Evolutionary conservation across 371 early-diverging fungal genomes (phyloP), one percentile per base, ranked within the genome.

Genomic region (Mortierella sp.): DNA sequence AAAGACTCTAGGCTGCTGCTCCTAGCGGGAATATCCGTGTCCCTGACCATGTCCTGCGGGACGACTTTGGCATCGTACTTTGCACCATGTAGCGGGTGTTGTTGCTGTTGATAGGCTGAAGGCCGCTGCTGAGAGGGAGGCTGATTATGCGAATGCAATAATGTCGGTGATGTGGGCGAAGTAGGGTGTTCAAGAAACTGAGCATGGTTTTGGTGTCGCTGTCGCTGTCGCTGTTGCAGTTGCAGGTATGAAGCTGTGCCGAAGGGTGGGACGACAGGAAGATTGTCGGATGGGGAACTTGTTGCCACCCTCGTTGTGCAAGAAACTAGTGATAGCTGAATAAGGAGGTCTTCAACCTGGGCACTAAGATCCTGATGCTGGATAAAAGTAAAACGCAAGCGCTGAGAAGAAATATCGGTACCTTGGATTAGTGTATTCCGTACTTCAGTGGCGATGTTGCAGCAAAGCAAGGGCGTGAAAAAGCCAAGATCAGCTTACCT

Each of bases 291-390:
- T 7, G 52, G 26, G 9, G n/a, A 15, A 5, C 51, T 28, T 5
- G 56, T 56, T 2, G 32, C 49, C 28, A 30, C 37, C 4, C 23
- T 64, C 11, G 72, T 44, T 1, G 60, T 43, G 41, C 64, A 37
- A 8, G 73, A 63, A 2, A 63, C 30, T 24, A 50, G 49, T 2
- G 73, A 72, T 1, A 72, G 48, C 32, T 72, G 73, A 15, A 72
- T 67, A 26, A 37, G 28, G 24, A 72, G 61, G 39, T 72, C 73
- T 17, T 72, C 73, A 21, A 63, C 55, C 26, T 72, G 73, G 14
- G 73, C 73, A n/a, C 67, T 50, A 2, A 72, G 59, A 17, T 67
- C 66, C 3, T 67, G 73, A 24, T 53, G 53, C 21, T 57, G 67
- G 21, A 67, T 52, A 15, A 41, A 50, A 1, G 12, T 19, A 6